phyloP scores from a whole-genome alignment of 2,329 filamentous ascomycete genomes.

The Penicillium italicum region DNA sequence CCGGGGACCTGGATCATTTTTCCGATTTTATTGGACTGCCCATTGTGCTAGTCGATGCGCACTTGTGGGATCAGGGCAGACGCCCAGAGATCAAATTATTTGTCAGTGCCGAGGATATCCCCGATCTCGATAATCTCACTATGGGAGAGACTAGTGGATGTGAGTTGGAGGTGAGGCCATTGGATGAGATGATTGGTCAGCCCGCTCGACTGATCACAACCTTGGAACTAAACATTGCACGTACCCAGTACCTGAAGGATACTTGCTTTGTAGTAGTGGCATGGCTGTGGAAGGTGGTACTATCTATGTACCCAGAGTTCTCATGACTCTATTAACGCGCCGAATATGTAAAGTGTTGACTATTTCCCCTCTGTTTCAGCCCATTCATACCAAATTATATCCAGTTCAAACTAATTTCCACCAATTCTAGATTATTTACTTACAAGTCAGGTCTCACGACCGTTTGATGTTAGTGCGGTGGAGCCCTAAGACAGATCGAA shows the following conservation, averaged over 20 bases:
- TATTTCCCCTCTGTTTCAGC: not conserved
- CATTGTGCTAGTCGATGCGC: not conserved
- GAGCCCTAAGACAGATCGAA: constrained; percentile 1
- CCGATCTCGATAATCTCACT: not conserved
- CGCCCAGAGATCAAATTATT: not conserved
- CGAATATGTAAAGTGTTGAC: not conserved
- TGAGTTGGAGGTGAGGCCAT: too few relatives aligned
- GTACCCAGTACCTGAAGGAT: not conserved
- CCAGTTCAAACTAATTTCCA: not conserved
- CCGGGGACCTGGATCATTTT: not conserved
- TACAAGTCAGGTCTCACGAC: not conserved
- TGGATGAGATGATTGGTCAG: constrained; percentile 1
- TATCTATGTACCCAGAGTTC: not conserved
- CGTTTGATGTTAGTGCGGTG: not conserved
- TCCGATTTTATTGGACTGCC: not conserved
- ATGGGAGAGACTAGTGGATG: not conserved
- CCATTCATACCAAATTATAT: not conserved
- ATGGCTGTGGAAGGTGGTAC: not conserved
- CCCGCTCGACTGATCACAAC: constrained; percentile 2
- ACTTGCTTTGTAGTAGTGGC: not conserved
- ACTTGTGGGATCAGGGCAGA: not conserved
- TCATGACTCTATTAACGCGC: not conserved
- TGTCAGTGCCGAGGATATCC: not conserved
- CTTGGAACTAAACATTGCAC: not conserved
- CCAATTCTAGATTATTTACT: not conserved